A percentile compares a stretch with the other conserved stretches of the same genome.
Evolutionary conservation across 176 grass and related monocot species (phyloP).

Genomic region (Echinochloa phyllopogon): DNA sequence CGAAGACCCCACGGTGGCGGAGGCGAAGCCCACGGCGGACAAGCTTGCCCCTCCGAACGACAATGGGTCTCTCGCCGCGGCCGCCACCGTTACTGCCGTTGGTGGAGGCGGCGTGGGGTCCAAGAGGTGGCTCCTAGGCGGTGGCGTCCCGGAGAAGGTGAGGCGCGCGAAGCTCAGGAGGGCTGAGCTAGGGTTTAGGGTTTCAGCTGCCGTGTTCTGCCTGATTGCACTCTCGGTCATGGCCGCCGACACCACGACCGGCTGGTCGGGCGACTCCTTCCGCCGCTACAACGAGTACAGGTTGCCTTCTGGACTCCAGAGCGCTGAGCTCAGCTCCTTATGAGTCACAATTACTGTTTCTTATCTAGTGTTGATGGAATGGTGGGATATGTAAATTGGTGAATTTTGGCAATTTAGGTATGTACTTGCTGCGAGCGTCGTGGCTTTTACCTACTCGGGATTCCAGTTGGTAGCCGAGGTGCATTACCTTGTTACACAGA

Average conservation of each 20-base stretch:
- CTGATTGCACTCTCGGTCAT: constrained; percentile 71
- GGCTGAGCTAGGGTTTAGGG: constrained; percentile 71
- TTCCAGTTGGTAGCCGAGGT: constrained; percentile 66
- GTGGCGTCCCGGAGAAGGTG: constrained; percentile 44
- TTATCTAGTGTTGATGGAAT: constrained; percentile 2
- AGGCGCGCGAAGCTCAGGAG: constrained; percentile 50
- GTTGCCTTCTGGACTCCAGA: constrained; percentile 33
- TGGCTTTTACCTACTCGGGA: constrained; percentile 72
- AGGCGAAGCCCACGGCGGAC: constrained; percentile 35
- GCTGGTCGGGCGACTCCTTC: constrained; percentile 79
- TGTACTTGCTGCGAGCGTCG: constrained; percentile 58
- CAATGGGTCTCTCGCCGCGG: neutral
- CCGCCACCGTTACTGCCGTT: neutral
- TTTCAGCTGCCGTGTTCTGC: constrained; percentile 66
- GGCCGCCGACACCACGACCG: constrained; percentile 62
- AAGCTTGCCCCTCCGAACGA: constrained; percentile 34
- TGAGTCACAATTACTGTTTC: neutral
- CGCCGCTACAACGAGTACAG: constrained; percentile 85
- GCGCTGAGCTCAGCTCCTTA: neutral
- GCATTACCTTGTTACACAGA: constrained; percentile 50
- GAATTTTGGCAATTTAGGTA: constrained; percentile 57
- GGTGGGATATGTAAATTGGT: constrained; percentile 20
- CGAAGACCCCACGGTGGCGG: constrained; percentile 39
- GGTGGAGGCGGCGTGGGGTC: constrained; percentile 11
- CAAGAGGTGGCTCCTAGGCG: constrained; percentile 48